Evolutionary conservation across 192 early-diverging fungal species (phyloP).

Genomic region (Spizellomyces sp.): DNA sequence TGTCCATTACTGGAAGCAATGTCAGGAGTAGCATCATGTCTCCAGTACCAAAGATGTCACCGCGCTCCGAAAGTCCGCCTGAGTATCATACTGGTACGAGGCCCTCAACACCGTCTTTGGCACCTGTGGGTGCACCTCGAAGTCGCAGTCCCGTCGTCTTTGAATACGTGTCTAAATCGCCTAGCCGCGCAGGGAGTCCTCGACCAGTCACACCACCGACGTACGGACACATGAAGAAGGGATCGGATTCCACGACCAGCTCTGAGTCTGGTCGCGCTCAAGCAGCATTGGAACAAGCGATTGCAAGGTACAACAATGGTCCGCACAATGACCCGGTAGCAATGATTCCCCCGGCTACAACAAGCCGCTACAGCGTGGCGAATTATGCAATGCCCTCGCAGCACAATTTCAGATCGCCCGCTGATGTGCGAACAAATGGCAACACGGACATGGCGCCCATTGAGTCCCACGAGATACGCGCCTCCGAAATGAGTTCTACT

Average conservation of each 20-base stretch:
- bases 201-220: neutral
- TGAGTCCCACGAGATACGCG: too few relatives aligned
- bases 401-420: too few relatives aligned
- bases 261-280: neutral
- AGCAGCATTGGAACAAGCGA: neutral
- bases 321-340: too few relatives aligned
- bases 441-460: too few relatives aligned
- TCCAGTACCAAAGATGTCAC: neutral
- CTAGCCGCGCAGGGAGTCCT: neutral
- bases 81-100: neutral
- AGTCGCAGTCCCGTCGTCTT: neutral
- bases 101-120: neutral
- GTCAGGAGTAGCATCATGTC: neutral
- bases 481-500: too few relatives aligned
- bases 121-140: neutral
- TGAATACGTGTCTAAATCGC: neutral
- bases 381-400: too few relatives aligned
- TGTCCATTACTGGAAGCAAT: conserved; percentile 10
- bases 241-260: too few relatives aligned
- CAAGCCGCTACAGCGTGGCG: too few relatives aligned
- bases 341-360: too few relatives aligned
- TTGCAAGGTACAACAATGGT: neutral
- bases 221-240: too few relatives aligned
- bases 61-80: neutral
- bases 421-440: too few relatives aligned